phyloP scores from a whole-genome alignment of 768 basidiomycete genomes.

The Macrolepiota albuminosa region DNA sequence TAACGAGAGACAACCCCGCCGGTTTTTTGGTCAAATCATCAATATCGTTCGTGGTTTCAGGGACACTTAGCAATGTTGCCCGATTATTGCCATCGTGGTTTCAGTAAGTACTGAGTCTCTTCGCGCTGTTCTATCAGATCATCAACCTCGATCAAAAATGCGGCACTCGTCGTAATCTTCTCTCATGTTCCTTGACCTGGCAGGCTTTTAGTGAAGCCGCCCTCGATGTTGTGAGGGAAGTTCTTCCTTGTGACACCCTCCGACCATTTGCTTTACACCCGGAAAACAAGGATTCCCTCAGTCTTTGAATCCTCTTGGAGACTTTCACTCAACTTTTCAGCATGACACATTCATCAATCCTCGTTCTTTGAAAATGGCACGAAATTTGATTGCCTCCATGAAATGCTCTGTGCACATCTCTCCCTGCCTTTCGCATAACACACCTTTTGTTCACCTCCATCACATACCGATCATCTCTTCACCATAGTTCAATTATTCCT shows the following conservation, averaged over 20 bases:
- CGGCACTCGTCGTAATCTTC: not conserved
- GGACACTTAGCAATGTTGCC: too few species aligned
- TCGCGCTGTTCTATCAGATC: conserved; percentile 1
- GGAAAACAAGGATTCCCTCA: not conserved
- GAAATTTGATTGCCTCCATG: not conserved
- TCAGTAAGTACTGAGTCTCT: not conserved
- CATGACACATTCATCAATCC: not conserved
- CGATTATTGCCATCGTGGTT: too few species aligned
- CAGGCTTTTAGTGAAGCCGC: not conserved
- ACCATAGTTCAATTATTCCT: not conserved
- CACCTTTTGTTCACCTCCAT: too few species aligned
- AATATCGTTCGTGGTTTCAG: too few species aligned
- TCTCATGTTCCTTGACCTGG: conserved; percentile 8
- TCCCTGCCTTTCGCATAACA: not conserved
- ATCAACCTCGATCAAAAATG: not conserved
- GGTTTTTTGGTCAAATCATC: too few species aligned
- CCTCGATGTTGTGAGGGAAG: not conserved
- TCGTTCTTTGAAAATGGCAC: not conserved
- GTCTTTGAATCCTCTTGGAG: not conserved
- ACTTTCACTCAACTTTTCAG: too few species aligned
- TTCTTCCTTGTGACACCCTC: not conserved
- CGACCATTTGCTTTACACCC: conserved; percentile 1
- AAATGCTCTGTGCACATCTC: not conserved
- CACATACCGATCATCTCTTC: not conserved
- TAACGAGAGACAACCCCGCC: too few species aligned